Evolutionary conservation across 2,329 filamentous ascomycete genomes (phyloP).

Genomic region (Ceratocystis papillata): DNA sequence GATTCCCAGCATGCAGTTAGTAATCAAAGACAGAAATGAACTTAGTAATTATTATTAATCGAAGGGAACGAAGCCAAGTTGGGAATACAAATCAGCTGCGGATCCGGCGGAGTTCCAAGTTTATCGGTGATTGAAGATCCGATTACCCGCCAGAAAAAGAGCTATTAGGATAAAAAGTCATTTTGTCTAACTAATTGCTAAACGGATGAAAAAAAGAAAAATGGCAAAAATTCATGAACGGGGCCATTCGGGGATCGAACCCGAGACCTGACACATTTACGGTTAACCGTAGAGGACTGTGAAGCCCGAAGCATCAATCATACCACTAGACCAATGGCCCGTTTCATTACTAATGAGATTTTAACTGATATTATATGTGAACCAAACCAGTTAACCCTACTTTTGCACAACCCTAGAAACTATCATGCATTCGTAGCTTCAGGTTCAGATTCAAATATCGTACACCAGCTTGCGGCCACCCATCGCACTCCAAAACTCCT

Average conservation of each 20-base stretch:
- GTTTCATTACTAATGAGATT: slow-evolving; percentile 23
- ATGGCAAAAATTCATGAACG: not conserved
- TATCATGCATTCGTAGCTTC: not conserved
- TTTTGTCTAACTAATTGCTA: not conserved
- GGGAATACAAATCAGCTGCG: no score
- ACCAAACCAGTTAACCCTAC: not conserved
- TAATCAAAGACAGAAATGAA: no score
- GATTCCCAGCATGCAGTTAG: no score
- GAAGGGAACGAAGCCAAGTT: no score
- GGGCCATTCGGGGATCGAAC: slow-evolving; percentile 24
- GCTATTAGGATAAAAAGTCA: no score
- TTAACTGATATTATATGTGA: not conserved
- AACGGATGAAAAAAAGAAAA: not conserved
- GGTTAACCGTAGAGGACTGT: slow-evolving; percentile 20
- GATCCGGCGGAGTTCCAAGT: no score
- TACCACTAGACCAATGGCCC: slow-evolving; percentile 25
- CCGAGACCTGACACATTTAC: slow-evolving; percentile 24
- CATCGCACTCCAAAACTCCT: slow-evolving; percentile 54
- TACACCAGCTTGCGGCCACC: slow-evolving; percentile 46
- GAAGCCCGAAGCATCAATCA: slow-evolving; percentile 24
- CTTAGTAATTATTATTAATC: no score
- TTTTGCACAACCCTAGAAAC: not conserved
- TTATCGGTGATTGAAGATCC: no score
- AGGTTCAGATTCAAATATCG: slow-evolving; percentile 20
- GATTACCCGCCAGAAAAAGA: no score